Base-by-base conservation (phyloP, 805 yeast genomes). In the Lachancea sp. region DNA sequence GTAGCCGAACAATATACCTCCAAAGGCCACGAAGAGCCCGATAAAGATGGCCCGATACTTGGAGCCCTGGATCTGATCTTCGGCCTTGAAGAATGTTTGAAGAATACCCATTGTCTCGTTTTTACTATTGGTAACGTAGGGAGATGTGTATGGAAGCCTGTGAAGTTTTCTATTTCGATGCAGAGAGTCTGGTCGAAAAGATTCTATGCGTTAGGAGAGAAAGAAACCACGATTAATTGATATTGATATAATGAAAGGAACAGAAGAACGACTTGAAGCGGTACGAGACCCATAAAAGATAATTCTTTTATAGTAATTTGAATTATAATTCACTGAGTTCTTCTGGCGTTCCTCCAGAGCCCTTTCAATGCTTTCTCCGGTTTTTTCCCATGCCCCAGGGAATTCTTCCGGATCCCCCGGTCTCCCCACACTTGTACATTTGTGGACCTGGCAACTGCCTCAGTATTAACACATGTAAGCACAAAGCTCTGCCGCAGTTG, bases 1-100 rank as follows among this genome's bases (percentile, higher is more conserved):
- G 55, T 77, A 79, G 40, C 85, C 85, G 48, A 74, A 79, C 40
- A 78, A 65, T 47, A 80, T 68, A 40, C 85, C 86, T 46, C 83
- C 83, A 40, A 78, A 72, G 20, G 84, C 81, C 9, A 82, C 80
- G 40, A 78, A 80, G 41, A 76, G 59, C 49, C 84, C 78, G 9
- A 74, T 74, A 3, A 69, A 54, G 42, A 74, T 64, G 28, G 77
- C 78, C 22, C 42, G 58, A 12, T 65, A 58, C 16, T 75, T 67
- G 8, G 76, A 70, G 15, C 75, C 78, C 38, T 71, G 70, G 40
- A 61, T 64, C 55, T 69, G 71, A 34, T 70, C 72, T 29, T 72
- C 75, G 18, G 68, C 61, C 34, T 70, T 67, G 52, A 70, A 58
- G 51, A 47, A 35, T n/a, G 33, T 22, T 21, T 47, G 50, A 7